phyloP scores from a whole-genome alignment of 139 green algal genomes.

The Chlamydomonas sp. region DNA sequence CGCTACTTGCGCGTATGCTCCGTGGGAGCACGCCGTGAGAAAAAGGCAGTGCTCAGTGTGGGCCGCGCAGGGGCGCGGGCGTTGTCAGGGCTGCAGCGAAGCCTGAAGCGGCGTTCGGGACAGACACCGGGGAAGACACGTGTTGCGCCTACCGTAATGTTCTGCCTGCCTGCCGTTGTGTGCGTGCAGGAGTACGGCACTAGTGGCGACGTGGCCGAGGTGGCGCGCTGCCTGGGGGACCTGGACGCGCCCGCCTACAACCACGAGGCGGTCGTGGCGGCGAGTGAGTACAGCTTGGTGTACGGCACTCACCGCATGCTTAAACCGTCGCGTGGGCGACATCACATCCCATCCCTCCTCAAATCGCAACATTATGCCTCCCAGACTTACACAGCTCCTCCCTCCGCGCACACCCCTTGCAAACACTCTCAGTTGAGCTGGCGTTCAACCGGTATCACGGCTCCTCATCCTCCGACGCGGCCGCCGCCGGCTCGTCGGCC shows the following conservation, averaged over 20 bases:
- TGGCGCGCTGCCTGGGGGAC: constrained; percentile 65
- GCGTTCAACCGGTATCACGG: constrained; percentile 36
- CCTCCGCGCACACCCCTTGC: background rate
- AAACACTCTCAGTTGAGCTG: constrained; percentile 6
- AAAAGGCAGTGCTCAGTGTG: too few relatives aligned
- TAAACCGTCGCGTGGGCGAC: background rate
- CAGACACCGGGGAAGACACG: background rate
- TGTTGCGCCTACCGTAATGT: background rate
- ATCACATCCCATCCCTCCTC: background rate
- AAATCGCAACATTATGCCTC: background rate
- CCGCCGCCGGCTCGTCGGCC: too few relatives aligned
- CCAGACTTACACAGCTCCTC: background rate
- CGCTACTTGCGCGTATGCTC: too few relatives aligned
- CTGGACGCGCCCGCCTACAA: constrained; percentile 82
- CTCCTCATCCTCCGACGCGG: background rate
- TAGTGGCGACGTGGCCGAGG: constrained; percentile 68
- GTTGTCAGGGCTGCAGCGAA: too few relatives aligned
- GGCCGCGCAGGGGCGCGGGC: constrained; percentile 6
- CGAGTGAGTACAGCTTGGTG: constrained; percentile 30
- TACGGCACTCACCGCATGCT: background rate
- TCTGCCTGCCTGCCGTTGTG: background rate
- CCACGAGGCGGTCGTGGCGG: constrained; percentile 83
- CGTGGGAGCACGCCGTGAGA: too few relatives aligned
- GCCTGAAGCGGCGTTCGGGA: too few relatives aligned
- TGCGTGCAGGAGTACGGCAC: constrained; percentile 53